Evolutionary conservation across 1,284 basidiomycete species (phyloP), one percentile per base, ranked within the genome.

Genomic region (Dichomitus squalens): DNA sequence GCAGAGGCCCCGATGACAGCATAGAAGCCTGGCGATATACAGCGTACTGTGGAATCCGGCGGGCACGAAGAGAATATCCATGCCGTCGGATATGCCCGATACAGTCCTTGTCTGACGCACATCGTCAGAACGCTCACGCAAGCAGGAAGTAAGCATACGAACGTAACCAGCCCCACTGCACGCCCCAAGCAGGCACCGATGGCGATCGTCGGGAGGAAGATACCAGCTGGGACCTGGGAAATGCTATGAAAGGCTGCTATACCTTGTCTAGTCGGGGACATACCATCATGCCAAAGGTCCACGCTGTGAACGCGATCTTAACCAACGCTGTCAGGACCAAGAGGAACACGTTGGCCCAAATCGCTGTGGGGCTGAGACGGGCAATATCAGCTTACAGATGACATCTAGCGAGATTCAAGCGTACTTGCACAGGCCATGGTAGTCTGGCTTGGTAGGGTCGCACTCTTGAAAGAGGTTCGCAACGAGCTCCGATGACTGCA

Each of bases 1-100:
- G 89, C 88, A 29, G 91, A 86, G 18, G 91, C 90, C 1, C 92
- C 92, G 35, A 93, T 86, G 21, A 93, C 88, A 14, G 91, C 88
- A 67, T 94, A 94, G 64, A 93, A 91, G 31, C 89, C 88, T 2
- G 91, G 90, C 4, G 85, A 89, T 44, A 93, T 84, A 65, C 89
- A 92, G 46, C 79, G 76, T 21, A 84, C 78, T 14, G 84, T 81
- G 0, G 83, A 83, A 65, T 90, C 88, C 0, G 87, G 85, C 9
- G 87, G 86, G 68, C 88, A 90, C 0, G 85, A 80, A 11, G 82
- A 73, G 69, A 90, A 90, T 33, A 88, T 76, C 85, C 85, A 88
- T 2, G 86, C 82, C 6, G 71, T 76, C 7, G 87, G 84, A 65
- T 86, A 81, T 14, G 83, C 75, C 34, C 81, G 79, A 58, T 89